Conservation (phyloP, 345 rosid species). For the Citrus unshiu region DNA sequence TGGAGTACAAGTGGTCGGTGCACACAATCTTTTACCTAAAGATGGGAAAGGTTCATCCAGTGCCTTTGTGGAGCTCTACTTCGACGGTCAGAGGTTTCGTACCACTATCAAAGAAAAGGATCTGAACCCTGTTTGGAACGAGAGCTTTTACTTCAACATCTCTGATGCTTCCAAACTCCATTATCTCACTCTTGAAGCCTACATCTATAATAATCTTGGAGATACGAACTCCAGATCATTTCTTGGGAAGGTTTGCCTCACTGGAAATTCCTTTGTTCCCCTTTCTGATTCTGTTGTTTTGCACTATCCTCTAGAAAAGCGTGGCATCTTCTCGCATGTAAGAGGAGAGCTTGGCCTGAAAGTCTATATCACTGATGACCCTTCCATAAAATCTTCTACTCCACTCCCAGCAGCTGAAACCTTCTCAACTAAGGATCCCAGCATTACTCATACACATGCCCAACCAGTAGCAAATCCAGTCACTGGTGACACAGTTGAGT, state of each 20-base stretch:
- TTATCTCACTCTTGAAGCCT: constrained; percentile 71
- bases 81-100: constrained; percentile 84
- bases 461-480: constrained; percentile 9
- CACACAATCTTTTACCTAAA: constrained; percentile 91
- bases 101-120: constrained; percentile 86
- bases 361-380: constrained; percentile 71
- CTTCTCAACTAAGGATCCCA: constrained; percentile 20
- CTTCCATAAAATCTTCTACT: constrained; percentile 60
- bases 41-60: constrained; percentile 90
- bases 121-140: constrained; percentile 94
- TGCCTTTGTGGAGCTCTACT: constrained; percentile 80
- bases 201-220: constrained; percentile 54
- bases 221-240: constrained; percentile 68
- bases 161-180: constrained; percentile 80
- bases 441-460: constrained; percentile 13
- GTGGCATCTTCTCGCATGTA: constrained; percentile 84
- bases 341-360: constrained; percentile 94
- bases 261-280: constrained; percentile 86
- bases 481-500: constrained; percentile 23
- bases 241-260: constrained; percentile 79
- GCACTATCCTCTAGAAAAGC: constrained; percentile 87
- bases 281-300: constrained; percentile 82
- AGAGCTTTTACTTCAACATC: constrained; percentile 93
- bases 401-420: constrained; percentile 36
- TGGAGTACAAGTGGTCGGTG: constrained; percentile 80